Evolutionary conservation across 2,329 filamentous ascomycete species (phyloP).

Genomic region (Penicillium janthinellum): DNA sequence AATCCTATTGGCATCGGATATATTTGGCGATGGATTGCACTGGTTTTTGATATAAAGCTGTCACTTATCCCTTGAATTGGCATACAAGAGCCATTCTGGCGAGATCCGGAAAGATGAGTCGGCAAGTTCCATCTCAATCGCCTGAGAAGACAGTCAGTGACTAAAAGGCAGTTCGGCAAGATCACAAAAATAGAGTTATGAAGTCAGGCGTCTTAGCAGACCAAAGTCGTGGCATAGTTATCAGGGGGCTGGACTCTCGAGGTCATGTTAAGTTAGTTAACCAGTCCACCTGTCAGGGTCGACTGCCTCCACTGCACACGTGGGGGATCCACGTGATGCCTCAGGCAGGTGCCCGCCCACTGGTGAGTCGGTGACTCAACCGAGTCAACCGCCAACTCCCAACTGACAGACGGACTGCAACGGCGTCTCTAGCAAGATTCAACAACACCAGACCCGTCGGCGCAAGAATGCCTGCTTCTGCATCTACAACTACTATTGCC

Average conservation of each 20-base stretch:
- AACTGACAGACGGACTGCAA: neutral
- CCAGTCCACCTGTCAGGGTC: neutral
- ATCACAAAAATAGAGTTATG: neutral
- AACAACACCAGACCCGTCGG: neutral
- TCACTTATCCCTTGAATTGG: neutral
- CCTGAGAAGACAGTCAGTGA: neutral
- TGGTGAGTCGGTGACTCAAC: constrained; percentile 31
- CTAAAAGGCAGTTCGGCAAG: neutral
- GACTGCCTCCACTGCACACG: neutral
- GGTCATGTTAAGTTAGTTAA: neutral
- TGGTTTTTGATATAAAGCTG: neutral
- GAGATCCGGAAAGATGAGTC: neutral
- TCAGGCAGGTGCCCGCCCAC: constrained; percentile 4
- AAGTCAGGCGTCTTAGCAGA: neutral
- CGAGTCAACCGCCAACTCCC: neutral
- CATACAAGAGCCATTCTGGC: neutral
- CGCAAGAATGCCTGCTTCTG: constrained; percentile 22
- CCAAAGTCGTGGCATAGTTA: neutral
- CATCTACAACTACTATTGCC: neutral
- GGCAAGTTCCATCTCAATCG: neutral
- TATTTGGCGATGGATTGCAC: neutral
- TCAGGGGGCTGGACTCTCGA: neutral
- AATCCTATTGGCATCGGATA: neutral
- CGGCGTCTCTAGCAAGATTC: neutral
- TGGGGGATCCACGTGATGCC: constrained; percentile 19